Conservation (phyloP, 2,329 filamentous ascomycete species). For the Talaromyces piceae region DNA sequence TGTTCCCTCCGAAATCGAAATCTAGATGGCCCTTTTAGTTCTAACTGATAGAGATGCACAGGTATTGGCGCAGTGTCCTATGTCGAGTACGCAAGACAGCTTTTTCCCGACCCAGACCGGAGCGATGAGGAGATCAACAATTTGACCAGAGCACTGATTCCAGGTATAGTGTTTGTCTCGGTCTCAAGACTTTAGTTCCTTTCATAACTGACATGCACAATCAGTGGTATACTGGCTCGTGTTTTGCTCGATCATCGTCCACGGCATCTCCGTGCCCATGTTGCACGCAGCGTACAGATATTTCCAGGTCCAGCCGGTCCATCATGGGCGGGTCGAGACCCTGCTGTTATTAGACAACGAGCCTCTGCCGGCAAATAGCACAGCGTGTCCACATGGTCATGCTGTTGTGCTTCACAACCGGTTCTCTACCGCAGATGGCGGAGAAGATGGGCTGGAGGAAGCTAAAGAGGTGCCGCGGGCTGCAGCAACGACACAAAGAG, state of each 20-base stretch:
- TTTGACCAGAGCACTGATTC: constrained; percentile 33
- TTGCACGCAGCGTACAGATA: constrained; percentile 26
- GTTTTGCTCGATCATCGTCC: constrained; percentile 33
- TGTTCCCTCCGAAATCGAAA: too few species aligned
- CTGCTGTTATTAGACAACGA: constrained; percentile 28
- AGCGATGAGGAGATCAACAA: constrained; percentile 36
- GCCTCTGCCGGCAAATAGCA: constrained; percentile 28
- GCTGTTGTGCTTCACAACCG: constrained; percentile 30
- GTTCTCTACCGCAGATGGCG: constrained; percentile 20
- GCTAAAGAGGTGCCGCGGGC: background rate
- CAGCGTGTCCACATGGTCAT: constrained; percentile 19
- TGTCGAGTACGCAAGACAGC: constrained; percentile 38
- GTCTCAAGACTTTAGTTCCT: background rate
- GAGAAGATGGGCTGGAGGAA: constrained; percentile 2
- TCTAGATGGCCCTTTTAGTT: background rate
- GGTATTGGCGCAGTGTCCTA: constrained; percentile 41
- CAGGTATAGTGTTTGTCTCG: constrained; percentile 19
- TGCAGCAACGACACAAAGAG: background rate
- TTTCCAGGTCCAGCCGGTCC: constrained; percentile 22
- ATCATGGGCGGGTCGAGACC: constrained; percentile 28
- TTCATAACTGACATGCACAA: background rate
- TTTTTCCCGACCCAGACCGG: constrained; percentile 36
- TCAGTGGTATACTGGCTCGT: constrained; percentile 42
- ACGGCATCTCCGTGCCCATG: constrained; percentile 32
- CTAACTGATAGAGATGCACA: constrained; percentile 9